Base-by-base conservation (phyloP, 2,329 filamentous ascomycete species). In the Scleromitrula shiraiana region DNA sequence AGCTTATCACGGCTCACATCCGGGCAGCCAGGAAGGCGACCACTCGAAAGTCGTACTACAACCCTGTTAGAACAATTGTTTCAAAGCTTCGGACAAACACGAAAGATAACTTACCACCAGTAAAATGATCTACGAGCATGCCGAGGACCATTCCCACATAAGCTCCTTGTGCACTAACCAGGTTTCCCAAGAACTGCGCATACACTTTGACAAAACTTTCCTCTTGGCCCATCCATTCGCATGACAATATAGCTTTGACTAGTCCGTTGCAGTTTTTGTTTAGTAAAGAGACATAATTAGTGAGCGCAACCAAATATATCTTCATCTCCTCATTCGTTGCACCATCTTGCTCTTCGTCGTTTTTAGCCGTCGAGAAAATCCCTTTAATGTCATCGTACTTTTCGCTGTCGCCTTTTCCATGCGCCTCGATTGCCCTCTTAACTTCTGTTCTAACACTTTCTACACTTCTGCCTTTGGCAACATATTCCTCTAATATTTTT, bases 91-190 rank as follows among this genome's bases (percentile, higher is more conserved):
- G 22, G 41, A 41, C 14, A 23, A 24, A 8, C 43, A 26, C 12
- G 43, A 12, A 27, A 41, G 29, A 48, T 27, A 46, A 48, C 65
- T 57, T 67, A 73, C 71, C 57, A 51, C 72, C 77, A 50, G 77
- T 75, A 61, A 98, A 87, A 63, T 88, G 83, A 51, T 81, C 77
- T 47, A 95, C 82, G 51, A 97, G 75, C 79, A 88, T 91, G 49
- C 80, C 75, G 50, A 96, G 75, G 32, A 95, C 82, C 17, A 79
- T 73, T 19, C 75, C 76, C 27, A 94, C 77, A 66, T 88, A 94
- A 12, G 79, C 82, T 37, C 86, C 83, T 60, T 96, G 88, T 0
- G 89, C 85, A 51, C 87, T 94, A 44, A 89, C 80, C 38, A 98
- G 70, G 30, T 82, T 80, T 15, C 78, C 77, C 20, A 88, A 68